Evolutionary conservation across 164 flowering plant species (phyloP).

Genomic region (Magnolia officinalis): DNA sequence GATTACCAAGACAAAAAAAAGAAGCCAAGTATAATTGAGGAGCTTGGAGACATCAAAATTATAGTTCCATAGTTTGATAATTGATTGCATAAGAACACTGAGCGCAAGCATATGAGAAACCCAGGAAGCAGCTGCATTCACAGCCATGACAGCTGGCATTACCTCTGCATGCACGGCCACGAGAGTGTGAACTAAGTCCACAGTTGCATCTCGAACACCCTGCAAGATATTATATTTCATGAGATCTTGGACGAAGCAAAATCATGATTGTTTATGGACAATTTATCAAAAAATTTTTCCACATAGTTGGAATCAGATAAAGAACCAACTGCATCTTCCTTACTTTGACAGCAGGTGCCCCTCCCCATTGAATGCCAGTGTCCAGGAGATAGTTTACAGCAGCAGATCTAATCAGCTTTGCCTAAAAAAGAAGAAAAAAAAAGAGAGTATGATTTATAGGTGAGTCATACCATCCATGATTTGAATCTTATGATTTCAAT

Average conservation of each 20-base stretch:
- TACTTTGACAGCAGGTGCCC: conserved; percentile 88
- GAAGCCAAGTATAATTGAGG: no score
- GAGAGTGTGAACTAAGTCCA: conserved; percentile 80
- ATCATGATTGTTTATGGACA: background rate
- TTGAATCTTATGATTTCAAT: background rate
- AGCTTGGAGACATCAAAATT: background rate
- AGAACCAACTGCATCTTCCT: conserved; percentile 12
- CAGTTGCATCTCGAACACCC: conserved; percentile 96
- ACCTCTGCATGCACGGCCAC: conserved; percentile 99
- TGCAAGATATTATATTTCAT: conserved; percentile 26
- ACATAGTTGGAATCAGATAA: background rate
- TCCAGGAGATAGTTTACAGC: conserved; percentile 76
- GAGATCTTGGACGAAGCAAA: background rate
- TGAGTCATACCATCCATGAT: background rate
- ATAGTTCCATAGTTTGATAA: background rate
- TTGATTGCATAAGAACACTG: background rate
- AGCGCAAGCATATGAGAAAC: conserved; percentile 1
- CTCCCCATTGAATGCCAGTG: conserved; percentile 93
- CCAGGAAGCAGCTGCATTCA: background rate
- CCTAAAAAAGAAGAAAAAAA: conserved; percentile 37
- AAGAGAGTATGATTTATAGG: background rate
- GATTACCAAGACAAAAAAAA: no score
- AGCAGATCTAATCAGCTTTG: conserved; percentile 76
- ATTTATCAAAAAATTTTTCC: no score
- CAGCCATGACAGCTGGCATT: background rate